phyloP scores from a whole-genome alignment of 805 yeast genomes.

The Metschnikowia kofuensis region DNA sequence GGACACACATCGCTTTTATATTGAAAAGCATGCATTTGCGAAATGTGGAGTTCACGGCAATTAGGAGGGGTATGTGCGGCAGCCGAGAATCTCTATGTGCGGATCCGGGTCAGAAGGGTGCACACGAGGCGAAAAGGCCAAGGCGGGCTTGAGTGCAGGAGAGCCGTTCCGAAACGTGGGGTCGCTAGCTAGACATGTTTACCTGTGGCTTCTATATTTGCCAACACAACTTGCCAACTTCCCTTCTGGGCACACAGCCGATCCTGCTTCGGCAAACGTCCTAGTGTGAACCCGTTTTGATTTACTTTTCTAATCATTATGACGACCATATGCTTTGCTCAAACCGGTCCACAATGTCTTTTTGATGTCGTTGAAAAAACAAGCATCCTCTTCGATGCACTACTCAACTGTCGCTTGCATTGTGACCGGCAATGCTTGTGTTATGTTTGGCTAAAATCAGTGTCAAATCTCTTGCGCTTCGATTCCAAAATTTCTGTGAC shows the following conservation, averaged over 20 bases:
- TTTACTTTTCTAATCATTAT: no score
- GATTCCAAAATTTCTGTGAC: no score
- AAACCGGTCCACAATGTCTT: neutral
- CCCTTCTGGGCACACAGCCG: neutral
- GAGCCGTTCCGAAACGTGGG: conserved; percentile 10
- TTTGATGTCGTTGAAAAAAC: neutral
- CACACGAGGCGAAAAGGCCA: neutral
- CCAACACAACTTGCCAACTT: neutral
- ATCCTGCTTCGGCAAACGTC: no score
- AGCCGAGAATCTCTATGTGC: neutral
- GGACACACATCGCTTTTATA: conserved; percentile 5
- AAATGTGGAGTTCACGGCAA: conserved; percentile 12
- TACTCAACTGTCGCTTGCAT: neutral
- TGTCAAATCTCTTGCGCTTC: no score
- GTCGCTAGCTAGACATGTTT: neutral
- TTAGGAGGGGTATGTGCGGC: conserved; percentile 10
- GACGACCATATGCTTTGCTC: no score
- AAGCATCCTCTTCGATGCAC: neutral
- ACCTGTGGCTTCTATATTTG: neutral
- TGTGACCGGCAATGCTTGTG: no score
- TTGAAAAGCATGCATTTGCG: conserved; percentile 2
- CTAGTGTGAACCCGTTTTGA: no score
- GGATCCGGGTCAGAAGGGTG: conserved; percentile 9
- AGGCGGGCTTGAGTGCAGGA: neutral
- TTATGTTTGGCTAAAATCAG: no score